These are phyloP conservation scores for Myrmaecium sp. DNA, from an alignment of 2,329 filamentous ascomycete species.

Conservation along the genomic window DNA sequence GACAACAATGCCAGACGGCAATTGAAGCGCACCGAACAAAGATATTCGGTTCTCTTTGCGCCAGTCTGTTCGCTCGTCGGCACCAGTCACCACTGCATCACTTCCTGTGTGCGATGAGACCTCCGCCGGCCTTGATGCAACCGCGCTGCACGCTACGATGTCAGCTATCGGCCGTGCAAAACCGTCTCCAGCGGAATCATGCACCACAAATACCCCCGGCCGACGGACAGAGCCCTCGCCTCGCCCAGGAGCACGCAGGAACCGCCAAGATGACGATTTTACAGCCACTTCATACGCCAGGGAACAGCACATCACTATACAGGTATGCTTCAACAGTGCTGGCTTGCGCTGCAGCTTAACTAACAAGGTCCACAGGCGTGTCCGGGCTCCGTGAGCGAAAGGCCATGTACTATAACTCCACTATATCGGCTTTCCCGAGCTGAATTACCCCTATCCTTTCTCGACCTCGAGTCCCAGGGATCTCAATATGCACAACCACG, in stretches of 20 bases:
- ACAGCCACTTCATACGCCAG: neutral
- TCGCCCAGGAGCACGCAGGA: constrained; percentile 1
- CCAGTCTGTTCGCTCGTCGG: too few species aligned
- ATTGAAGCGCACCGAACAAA: too few species aligned
- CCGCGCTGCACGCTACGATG: constrained; percentile 4
- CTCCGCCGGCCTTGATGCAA: too few species aligned
- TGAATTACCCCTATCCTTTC: constrained; percentile 20
- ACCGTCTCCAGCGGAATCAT: too few species aligned
- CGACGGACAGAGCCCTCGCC: constrained; percentile 1
- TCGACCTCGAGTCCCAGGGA: constrained; percentile 13
- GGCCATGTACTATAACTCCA: constrained; percentile 15
- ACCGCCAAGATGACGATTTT: constrained; percentile 3
- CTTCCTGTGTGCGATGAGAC: too few species aligned
- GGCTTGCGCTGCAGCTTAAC: neutral
- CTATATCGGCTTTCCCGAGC: constrained; percentile 18
- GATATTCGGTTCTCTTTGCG: too few species aligned
- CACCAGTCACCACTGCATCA: too few species aligned
- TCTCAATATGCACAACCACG: constrained; percentile 11
- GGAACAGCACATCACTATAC: constrained; percentile 4
- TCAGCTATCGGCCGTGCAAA: constrained; percentile 2
- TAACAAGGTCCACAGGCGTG: constrained; percentile 8
- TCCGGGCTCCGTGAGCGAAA: constrained; percentile 13
- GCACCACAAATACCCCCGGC: too few species aligned
- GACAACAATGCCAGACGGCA: too few species aligned
- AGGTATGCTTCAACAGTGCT: constrained; percentile 1